Percentiles rank a stretch among this genome's conserved stretches.
phyloP scores from a whole-genome alignment of 768 basidiomycete species.

The Cyclocybe cylindracea region DNA sequence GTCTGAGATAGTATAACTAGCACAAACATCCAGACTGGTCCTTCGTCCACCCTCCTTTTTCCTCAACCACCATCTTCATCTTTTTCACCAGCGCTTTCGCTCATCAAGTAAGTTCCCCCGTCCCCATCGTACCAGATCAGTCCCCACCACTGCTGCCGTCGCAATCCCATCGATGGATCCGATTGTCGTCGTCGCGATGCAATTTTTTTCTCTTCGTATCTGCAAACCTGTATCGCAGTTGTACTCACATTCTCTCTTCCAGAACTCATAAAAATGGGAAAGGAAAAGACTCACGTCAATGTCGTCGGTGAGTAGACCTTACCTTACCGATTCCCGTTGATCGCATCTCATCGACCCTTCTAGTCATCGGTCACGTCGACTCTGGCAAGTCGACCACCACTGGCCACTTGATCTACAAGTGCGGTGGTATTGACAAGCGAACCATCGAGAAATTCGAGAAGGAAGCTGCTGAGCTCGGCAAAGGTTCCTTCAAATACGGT shows the following conservation, averaged over 20 bases:
- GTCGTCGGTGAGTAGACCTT: slow-evolving; percentile 76
- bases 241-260: slow-evolving; percentile 7
- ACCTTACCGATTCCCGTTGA: slow-evolving; percentile 27
- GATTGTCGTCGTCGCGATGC: slow-evolving; percentile 23
- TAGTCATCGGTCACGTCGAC: slow-evolving; percentile 99
- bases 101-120: slow-evolving; percentile 35
- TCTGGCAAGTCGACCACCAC: slow-evolving; percentile 99
- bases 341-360: slow-evolving; percentile 28
- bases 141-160: slow-evolving; percentile 4
- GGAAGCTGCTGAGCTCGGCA: slow-evolving; percentile 99
- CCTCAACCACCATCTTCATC: slow-evolving; percentile 51
- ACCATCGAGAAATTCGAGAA: slow-evolving; percentile 99
- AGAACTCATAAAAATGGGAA: slow-evolving; percentile 86
- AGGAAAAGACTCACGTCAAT: slow-evolving; percentile 96
- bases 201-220: slow-evolving; percentile 29
- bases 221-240: no score
- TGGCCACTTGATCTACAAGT: slow-evolving; percentile 99
- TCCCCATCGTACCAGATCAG: slow-evolving; percentile 9
- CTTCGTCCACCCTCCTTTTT: slow-evolving; percentile 37
- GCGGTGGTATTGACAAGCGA: slow-evolving; percentile 99
- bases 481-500: slow-evolving; percentile 99
- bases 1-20: slow-evolving; percentile 59
- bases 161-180: slow-evolving; percentile 26
- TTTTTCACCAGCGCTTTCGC: slow-evolving; percentile 28
- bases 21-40: slow-evolving; percentile 44